Evolutionary conservation across 2,329 filamentous ascomycete genomes (phyloP).

Genomic region (Aspergillus novofumigatus): DNA sequence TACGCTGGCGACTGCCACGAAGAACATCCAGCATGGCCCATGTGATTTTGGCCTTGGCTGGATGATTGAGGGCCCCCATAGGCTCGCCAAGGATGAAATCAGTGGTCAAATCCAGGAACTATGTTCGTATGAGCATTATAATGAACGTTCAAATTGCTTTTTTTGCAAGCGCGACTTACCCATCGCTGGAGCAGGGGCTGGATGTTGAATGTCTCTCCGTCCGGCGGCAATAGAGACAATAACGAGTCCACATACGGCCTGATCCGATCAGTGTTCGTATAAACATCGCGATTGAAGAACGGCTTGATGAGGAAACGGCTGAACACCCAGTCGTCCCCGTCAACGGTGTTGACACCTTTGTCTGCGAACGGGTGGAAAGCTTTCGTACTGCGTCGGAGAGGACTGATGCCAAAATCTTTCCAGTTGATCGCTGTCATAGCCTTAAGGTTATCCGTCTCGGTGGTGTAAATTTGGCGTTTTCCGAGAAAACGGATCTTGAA

Average conservation of each 20-base stretch:
- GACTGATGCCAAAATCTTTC: no score
- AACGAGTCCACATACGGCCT: neutral
- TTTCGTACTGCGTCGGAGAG: no score
- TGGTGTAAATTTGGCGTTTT: no score
- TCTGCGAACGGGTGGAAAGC: no score
- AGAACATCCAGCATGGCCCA: neutral
- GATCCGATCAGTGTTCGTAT: neutral
- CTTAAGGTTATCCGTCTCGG: no score
- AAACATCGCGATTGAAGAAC: slow-evolving; percentile 8
- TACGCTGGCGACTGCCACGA: slow-evolving; percentile 1
- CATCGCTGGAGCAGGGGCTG: slow-evolving; percentile 12
- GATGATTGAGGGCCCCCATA: slow-evolving; percentile 6
- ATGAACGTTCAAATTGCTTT: neutral
- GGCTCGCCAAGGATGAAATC: slow-evolving; percentile 17
- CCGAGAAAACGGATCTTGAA: no score
- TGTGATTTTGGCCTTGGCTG: neutral
- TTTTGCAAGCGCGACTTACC: slow-evolving; percentile 1
- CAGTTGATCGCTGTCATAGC: no score
- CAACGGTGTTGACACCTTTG: slow-evolving; percentile 2
- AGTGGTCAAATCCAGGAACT: slow-evolving; percentile 12
- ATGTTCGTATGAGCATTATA: neutral
- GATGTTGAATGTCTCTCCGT: slow-evolving; percentile 3
- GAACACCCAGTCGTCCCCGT: slow-evolving; percentile 8
- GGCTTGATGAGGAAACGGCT: slow-evolving; percentile 9
- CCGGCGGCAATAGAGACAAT: neutral